phyloP scores from a whole-genome alignment of 129 eudicot species.

The Logfia minima region DNA sequence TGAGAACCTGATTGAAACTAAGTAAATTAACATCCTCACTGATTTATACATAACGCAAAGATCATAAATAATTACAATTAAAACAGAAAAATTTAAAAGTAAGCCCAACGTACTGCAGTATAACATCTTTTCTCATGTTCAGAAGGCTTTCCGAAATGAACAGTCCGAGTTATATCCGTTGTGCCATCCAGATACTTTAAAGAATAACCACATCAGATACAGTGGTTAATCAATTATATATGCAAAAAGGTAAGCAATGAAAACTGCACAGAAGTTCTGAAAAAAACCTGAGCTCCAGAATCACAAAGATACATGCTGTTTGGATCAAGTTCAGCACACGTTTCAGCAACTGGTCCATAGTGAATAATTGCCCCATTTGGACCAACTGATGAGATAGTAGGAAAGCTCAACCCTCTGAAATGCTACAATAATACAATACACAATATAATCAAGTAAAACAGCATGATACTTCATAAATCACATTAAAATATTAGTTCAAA shows the following conservation, averaged over 20 bases:
- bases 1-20: conserved; percentile 63
- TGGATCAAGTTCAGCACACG: conserved; percentile 94
- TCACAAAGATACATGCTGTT: conserved; percentile 82
- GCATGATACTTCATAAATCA: neutral
- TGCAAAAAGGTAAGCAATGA: conserved; percentile 1
- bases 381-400: conserved; percentile 97
- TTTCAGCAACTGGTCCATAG: conserved; percentile 72
- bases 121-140: conserved; percentile 92
- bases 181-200: conserved; percentile 90
- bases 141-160: conserved; percentile 92
- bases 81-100: conserved; percentile 13
- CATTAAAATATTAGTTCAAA: neutral
- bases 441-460: conserved; percentile 1
- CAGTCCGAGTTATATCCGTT: conserved; percentile 96
- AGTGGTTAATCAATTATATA: neutral
- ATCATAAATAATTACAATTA: neutral
- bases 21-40: conserved; percentile 2
- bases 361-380: conserved; percentile 94
- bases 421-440: conserved; percentile 49
- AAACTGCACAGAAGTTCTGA: neutral
- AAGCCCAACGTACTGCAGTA: conserved; percentile 68
- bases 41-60: neutral
- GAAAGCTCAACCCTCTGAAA: conserved; percentile 95
- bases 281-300: conserved; percentile 94
- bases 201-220: conserved; percentile 24